phyloP scores from a whole-genome alignment of 2,329 filamentous ascomycete genomes.

The Acrodontium crateriforme region DNA sequence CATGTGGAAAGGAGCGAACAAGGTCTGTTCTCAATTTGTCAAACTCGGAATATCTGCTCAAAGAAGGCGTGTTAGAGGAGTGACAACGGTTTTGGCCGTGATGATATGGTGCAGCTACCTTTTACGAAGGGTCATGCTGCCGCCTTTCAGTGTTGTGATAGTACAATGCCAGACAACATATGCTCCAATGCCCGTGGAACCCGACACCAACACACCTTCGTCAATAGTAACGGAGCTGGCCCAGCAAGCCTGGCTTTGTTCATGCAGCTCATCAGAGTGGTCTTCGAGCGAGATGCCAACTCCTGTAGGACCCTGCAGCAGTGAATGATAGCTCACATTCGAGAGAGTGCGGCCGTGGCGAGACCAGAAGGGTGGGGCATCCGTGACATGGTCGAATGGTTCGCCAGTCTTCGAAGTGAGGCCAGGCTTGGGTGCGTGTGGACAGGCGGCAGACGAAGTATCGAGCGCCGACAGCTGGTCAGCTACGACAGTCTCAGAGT shows the following conservation, averaged over 20 bases:
- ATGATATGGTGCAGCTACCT: slow-evolving; percentile 26
- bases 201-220: slow-evolving; percentile 48
- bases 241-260: slow-evolving; percentile 45
- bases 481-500: no score
- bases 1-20: slow-evolving; percentile 67
- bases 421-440: no score
- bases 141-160: slow-evolving; percentile 66
- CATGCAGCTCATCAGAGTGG: slow-evolving; percentile 45
- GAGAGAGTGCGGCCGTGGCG: slow-evolving; percentile 26
- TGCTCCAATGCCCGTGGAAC: slow-evolving; percentile 53
- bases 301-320: slow-evolving; percentile 19
- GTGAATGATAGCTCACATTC: slow-evolving; percentile 20
- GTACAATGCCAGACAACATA: slow-evolving; percentile 92
- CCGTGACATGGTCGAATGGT: slow-evolving; percentile 7
- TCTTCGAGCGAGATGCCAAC: slow-evolving; percentile 48
- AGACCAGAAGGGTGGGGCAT: slow-evolving; percentile 35
- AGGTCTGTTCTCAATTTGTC: slow-evolving; percentile 65
- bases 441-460: no score
- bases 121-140: slow-evolving; percentile 28
- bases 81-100: neutral
- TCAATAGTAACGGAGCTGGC: slow-evolving; percentile 47
- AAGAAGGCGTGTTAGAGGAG: neutral
- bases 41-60: slow-evolving; percentile 88
- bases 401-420: neutral
- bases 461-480: no score